Evolutionary conservation across 164 flowering plant genomes (phyloP).

Genomic region (Vitis amurensis): DNA sequence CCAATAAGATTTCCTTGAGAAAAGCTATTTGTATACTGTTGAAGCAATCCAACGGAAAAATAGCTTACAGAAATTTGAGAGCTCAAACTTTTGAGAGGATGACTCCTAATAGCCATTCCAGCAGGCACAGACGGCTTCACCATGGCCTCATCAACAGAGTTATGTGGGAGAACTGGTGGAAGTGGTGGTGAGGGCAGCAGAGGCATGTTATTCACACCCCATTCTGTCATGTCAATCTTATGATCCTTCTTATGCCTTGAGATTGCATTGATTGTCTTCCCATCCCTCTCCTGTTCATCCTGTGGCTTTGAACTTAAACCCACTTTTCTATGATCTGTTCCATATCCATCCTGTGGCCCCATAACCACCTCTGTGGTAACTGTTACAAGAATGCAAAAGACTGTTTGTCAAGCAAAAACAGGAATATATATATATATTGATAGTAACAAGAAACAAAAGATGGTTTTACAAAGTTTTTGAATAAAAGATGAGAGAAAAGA

Average conservation of each 20-base stretch:
- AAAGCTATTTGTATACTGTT: conserved; percentile 80
- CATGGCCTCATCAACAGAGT: conserved; percentile 30
- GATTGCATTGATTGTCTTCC: conserved; percentile 20
- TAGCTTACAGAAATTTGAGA: conserved; percentile 35
- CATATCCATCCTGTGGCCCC: conserved; percentile 28
- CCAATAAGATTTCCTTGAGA: conserved; percentile 78
- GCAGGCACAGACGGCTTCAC: conserved; percentile 35
- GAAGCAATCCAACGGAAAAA: conserved; percentile 76
- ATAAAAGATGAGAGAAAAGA: background rate
- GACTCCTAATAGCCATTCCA: conserved; percentile 10
- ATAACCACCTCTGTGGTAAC: conserved; percentile 28
- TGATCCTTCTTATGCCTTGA: conserved; percentile 26
- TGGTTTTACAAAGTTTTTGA: background rate
- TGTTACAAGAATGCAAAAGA: conserved; percentile 15
- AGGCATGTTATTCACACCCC: conserved; percentile 16
- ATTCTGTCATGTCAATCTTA: conserved; percentile 22
- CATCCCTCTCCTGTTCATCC: conserved; percentile 17
- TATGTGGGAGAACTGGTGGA: conserved; percentile 22
- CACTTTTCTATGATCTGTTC: conserved; percentile 13
- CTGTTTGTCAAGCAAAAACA: conserved; percentile 2
- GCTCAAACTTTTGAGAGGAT: conserved; percentile 20
- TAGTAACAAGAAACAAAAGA: background rate
- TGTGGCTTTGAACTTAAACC: conserved; percentile 8
- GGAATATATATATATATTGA: background rate
- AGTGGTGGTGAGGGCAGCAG: conserved; percentile 33